Evolutionary conservation across 1,139 yeast species (phyloP), one percentile per base, ranked within the genome.

Genomic region (Geotrichum bryndzae): DNA sequence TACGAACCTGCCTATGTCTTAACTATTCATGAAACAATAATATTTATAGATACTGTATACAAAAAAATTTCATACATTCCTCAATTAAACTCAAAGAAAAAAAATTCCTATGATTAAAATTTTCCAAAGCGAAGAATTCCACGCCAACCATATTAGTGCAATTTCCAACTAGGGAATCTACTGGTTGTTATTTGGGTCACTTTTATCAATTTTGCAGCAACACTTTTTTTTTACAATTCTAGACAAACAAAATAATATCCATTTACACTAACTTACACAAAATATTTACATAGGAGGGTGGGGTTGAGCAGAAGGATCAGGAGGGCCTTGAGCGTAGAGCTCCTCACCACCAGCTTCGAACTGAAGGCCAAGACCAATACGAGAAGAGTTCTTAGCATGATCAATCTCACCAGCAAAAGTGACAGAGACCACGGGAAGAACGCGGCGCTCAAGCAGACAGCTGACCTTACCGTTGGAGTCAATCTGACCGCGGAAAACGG

Each of bases 341-440:
- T 90, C 94, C 77, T 90, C 96, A 72, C 88, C 86, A 74, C 97
- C 97, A 66, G 97, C 96, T 80, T 94, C 98, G 68, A 94, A 87
- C 80, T 91, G 97, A 72, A 94, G 82, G 76, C 98, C 99, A 71
- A 92, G 84, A 74, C 99, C 99, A 68, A 92, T 80, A 76, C 87
- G 87, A 65, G 94, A 87, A 64, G 91, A 80, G 75, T 85, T 84
- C 80, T 92, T 92, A 72, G 82, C 79, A 76, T 95, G 98, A 77
- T 94, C 98, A 68, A 94, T 85, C 78, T 94, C 97, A 80, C 97
- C 97, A 66, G 91, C 86, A 80, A 94, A 91, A 72, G 90, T 80
- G 64, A 94, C 82, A 46, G 96, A 87, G 65, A 92, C 86, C 59
- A 96, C 90, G 71, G 98, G 98, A 72, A 92, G 82, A 63, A 95